Percentiles rank a stretch among this genome's conserved stretches.
Evolutionary conservation across 2,329 filamentous ascomycete species (phyloP).

Genomic region (Fusarium lyarnte): DNA sequence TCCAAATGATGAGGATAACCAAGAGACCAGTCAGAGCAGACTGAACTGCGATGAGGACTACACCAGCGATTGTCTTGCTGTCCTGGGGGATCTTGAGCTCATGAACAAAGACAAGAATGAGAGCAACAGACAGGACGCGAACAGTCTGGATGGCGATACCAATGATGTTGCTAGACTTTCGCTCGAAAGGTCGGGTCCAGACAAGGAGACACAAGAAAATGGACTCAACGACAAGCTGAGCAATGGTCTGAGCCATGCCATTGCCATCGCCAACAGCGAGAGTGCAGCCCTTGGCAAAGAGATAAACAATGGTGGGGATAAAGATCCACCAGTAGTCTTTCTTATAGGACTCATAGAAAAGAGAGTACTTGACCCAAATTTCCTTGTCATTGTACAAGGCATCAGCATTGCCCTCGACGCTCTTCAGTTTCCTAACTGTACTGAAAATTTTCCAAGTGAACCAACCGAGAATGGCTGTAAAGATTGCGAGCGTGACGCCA

Average conservation of each 20-base stretch:
- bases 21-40: conserved; percentile 82
- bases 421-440: conserved; percentile 78
- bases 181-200: conserved; percentile 87
- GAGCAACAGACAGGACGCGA: conserved; percentile 86
- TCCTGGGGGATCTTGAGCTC: conserved; percentile 90
- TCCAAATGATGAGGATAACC: conserved; percentile 88
- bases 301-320: conserved; percentile 87
- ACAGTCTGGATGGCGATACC: conserved; percentile 93
- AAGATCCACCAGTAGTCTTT: conserved; percentile 98
- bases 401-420: conserved; percentile 75
- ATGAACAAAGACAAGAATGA: conserved; percentile 93
- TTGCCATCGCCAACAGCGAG: conserved; percentile 88
- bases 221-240: conserved; percentile 82
- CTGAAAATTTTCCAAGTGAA: conserved; percentile 87
- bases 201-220: conserved; percentile 81
- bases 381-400: conserved; percentile 88
- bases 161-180: conserved; percentile 89
- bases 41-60: conserved; percentile 94
- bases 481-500: conserved; percentile 79
- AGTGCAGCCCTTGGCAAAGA: conserved; percentile 87
- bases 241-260: conserved; percentile 81
- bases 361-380: conserved; percentile 92
- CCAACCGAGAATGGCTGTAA: conserved; percentile 82
- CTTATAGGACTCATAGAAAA: conserved; percentile 97
- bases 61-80: conserved; percentile 91